A percentile compares a stretch with the other conserved stretches of the same genome.
Evolutionary conservation across 2,329 filamentous ascomycete genomes (phyloP).

Genomic region (Mycosphaerella sp.): DNA sequence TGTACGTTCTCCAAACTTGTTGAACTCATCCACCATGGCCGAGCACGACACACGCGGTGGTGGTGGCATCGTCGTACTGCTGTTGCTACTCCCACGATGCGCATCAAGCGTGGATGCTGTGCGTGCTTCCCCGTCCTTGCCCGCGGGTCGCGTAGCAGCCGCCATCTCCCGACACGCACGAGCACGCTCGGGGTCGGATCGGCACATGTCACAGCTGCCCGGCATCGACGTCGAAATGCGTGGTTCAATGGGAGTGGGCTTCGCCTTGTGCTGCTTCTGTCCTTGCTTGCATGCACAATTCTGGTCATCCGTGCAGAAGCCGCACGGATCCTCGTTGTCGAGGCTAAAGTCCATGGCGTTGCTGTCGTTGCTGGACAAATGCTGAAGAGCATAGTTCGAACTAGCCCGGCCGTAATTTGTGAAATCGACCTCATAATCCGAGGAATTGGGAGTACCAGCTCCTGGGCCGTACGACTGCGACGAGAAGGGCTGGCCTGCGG

Average conservation of each 20-base stretch:
- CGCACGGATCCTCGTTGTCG: slow-evolving; percentile 23
- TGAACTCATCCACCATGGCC: slow-evolving; percentile 21
- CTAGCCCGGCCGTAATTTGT: slow-evolving; percentile 16
- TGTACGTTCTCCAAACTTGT: slow-evolving; percentile 21
- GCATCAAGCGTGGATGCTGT: neutral
- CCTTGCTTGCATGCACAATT: slow-evolving; percentile 26
- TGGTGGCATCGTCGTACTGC: slow-evolving; percentile 14
- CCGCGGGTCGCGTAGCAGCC: slow-evolving; percentile 1
- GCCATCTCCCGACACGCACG: slow-evolving; percentile 25
- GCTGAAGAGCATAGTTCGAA: slow-evolving; percentile 8
- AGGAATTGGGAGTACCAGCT: slow-evolving; percentile 16
- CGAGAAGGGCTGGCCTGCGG: neutral
- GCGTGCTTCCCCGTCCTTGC: slow-evolving; percentile 7
- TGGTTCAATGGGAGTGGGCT: slow-evolving; percentile 9
- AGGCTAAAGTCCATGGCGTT: slow-evolving; percentile 20
- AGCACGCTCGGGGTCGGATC: slow-evolving; percentile 24
- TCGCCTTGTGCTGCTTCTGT: slow-evolving; percentile 6
- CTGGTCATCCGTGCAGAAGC: slow-evolving; percentile 27
- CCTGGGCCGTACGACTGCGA: neutral
- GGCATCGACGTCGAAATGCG: slow-evolving; percentile 16
- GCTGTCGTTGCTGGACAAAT: slow-evolving; percentile 16
- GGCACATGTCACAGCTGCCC: slow-evolving; percentile 29
- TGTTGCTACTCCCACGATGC: neutral
- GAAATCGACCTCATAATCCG: slow-evolving; percentile 24
- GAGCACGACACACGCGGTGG: slow-evolving; percentile 19